phyloP scores from a whole-genome alignment of 768 basidiomycete genomes.

The Cystobasidium ongulense region DNA sequence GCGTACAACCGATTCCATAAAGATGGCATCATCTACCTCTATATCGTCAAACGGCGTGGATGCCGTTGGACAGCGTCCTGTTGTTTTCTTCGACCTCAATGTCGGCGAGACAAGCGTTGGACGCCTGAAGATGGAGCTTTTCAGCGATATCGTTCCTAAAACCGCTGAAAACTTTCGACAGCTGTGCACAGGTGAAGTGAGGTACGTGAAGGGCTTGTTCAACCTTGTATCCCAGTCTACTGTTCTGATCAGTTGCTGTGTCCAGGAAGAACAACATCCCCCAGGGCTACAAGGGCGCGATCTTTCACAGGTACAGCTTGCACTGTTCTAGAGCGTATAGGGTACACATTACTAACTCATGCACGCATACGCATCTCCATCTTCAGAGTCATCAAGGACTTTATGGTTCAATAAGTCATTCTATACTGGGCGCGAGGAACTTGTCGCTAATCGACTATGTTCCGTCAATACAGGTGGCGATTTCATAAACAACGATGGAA shows the following conservation, averaged over 20 bases:
- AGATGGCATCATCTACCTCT: not conserved
- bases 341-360: no score
- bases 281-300: constrained; percentile 38
- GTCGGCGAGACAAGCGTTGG: constrained; percentile 96
- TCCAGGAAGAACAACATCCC: constrained; percentile 38
- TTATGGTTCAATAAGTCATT: constrained; percentile 82
- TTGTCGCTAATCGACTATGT: not conserved
- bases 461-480: constrained; percentile 57
- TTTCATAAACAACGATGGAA: constrained; percentile 88
- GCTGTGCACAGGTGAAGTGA: constrained; percentile 91
- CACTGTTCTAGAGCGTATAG: no score
- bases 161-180: constrained; percentile 80
- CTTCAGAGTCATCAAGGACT: constrained; percentile 54
- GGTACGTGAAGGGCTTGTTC: constrained; percentile 50
- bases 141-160: constrained; percentile 93
- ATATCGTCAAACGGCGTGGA: constrained; percentile 21
- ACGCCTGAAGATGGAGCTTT: constrained; percentile 92
- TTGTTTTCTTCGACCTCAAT: constrained; percentile 94
- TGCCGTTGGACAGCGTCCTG: constrained; percentile 52
- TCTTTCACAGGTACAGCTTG: constrained; percentile 39
- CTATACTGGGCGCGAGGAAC: constrained; percentile 21
- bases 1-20: no score
- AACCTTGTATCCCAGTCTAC: no score
- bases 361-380: constrained; percentile 43
- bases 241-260: no score